Evolutionary conservation across 352 stramenopile genomes (phyloP).

Genomic region (Pythium sp.): DNA sequence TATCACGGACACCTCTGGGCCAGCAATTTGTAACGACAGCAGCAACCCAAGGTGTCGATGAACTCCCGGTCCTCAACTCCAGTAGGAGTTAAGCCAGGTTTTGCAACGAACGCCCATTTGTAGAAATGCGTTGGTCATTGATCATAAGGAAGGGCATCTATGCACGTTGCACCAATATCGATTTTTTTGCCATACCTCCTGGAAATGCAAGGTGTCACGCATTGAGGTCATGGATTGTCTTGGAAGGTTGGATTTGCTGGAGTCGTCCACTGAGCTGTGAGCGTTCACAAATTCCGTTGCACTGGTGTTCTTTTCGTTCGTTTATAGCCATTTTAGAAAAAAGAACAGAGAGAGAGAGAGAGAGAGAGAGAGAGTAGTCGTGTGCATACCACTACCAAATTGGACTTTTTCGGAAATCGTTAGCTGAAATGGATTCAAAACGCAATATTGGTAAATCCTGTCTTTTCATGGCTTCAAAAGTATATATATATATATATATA

Average conservation of each 20-base stretch:
- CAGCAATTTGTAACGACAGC: not conserved
- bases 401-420: too few species aligned
- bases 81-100: not conserved
- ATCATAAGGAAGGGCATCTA: not conserved
- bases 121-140: not conserved
- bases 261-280: too few species aligned
- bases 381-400: too few species aligned
- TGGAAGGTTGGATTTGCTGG: not conserved
- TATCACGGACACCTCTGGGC: not conserved
- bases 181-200: not conserved
- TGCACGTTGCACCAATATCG: not conserved
- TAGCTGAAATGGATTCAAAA: too few species aligned
- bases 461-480: too few species aligned
- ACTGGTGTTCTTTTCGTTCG: too few species aligned
- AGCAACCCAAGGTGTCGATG: not conserved
- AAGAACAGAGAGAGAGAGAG: too few species aligned
- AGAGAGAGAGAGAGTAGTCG: too few species aligned
- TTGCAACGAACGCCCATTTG: not conserved
- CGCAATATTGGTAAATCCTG: too few species aligned
- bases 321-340: too few species aligned
- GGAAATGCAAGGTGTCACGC: not conserved
- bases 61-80: not conserved
- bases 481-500: too few species aligned
- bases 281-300: too few species aligned
- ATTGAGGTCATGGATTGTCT: not conserved